Evolutionary conservation across 2,329 filamentous ascomycete species (phyloP), one percentile per base, ranked within the genome.

Genomic region (Neonectria punicea): DNA sequence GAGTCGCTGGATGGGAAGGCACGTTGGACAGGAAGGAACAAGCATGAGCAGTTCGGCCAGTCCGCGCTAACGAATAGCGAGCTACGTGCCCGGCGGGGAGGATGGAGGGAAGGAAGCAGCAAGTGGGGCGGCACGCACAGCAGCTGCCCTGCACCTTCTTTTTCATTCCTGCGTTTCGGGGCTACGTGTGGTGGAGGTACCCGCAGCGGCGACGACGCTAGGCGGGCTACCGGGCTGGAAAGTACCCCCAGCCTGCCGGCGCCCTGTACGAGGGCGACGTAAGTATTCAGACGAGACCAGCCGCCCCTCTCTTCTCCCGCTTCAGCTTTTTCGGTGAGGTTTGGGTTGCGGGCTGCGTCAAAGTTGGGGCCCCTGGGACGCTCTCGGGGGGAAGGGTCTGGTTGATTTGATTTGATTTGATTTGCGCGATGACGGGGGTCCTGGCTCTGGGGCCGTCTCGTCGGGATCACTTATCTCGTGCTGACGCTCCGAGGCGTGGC

Each of bases 161-260:
- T 54, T 54, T 32, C 58, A 68, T 68, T 63, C 69, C 64, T 66
- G 61, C 64, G 51, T 58, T 65, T 66, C 49, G 36, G 36, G 65
- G 66, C 66, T 69, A 73, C 70, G 50, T 63, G 47, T 14, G 13
- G 44, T 25, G 18, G 34, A 67, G 49, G 70, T 73, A 70, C 61
- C 62, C 57, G 43, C 53, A 32, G 47, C 50, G 20, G 43, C 59
- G 53, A 41, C 18, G 53, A 39, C 53, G 70, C 67, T 58, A 69
- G 58, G 57, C 44, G 32, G 28, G 30, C 28, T 67, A 72, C 70
- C 59, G 73, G 49, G 65, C 36, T 20, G 30, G 43, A 49, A 70
- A 61, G 70, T 73, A 73, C 32, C 54, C n/a, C 22, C 25, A 49
- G 22, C 66, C 46, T 22, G 41, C 25, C 41, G 41, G 39, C 39